Base-by-base conservation (phyloP, 1,284 basidiomycete species). In the Macrocybe sp. region DNA sequence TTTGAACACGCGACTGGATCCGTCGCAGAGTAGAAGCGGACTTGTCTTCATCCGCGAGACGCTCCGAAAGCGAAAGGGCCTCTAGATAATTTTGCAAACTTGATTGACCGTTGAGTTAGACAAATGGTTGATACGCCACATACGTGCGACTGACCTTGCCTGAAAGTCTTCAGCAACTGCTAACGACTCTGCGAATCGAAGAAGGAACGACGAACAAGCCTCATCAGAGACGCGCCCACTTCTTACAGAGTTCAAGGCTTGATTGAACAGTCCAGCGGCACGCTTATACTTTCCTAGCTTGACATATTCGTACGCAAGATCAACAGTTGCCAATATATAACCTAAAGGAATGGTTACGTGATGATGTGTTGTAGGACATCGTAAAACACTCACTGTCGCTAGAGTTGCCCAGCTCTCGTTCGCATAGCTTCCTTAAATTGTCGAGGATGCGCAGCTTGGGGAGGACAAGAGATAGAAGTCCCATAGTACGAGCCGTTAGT, bases 241-340 rank as follows among this genome's bases (percentile, higher is more conserved):
- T 42, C 72, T 70, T 14, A 81, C 65, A 6, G 72, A 56, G 31
- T 70, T 72, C 11, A 79, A 65, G 1, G 76, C 75, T 44, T 79
- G 80, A 7, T 67, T 70, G 56, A 90, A 87, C 10, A 92, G 74
- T 1, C 67, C 63, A 0, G 69, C 70, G 0, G 91, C 90, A 37
- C 85, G 78, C 41, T 77, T 76, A 0, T 71, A 66, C 63, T 87
- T 90, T 2, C 93, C 92, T 1, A 96, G 74, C 40, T 76, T 78
- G 34, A 83, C 68, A 58, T 92, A 92, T 58, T 92, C 87, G 41
- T 81, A 73, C 0, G 86, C 92, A 2, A 95, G 75, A 31, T 84
- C 79, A 1, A 84, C 68, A 1, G 86, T 90, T 1, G 80, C 68
- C 1, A 67, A 64, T 7, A 90, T 70, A 56, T 83, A 89, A 4